Evolutionary conservation across 345 rosid species (phyloP), one percentile per base, ranked within the genome.

Genomic region (Lumnitzera littorea): DNA sequence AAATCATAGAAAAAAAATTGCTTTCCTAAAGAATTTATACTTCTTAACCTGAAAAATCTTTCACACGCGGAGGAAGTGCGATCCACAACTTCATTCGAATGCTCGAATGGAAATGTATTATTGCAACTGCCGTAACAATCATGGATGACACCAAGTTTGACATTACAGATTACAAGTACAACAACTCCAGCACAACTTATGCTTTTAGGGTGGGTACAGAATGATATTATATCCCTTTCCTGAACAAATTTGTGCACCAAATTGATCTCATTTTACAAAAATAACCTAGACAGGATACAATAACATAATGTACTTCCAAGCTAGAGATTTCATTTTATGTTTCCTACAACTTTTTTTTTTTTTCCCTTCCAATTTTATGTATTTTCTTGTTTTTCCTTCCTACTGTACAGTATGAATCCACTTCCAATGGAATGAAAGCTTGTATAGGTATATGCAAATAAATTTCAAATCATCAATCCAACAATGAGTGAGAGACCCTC

Each of bases 191-290:
- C 47, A 54, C 43, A 36, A 36, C 43, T 36, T 20, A 20, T 20
- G 11, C 11, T 6, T 9, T 36, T 36, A 5, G 7, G 9, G 43
- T 36, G 20, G 20, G 20, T 36, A 36, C 43, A 36, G 31, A 58
- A 67, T 66, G 58, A 72, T 61, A 58, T 73, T 67, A 67, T 50
- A 62, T 61, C 48, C 27, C 58, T 63, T 64, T 20, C 72, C 58
- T 60, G 15, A 64, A 50, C 24, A 23, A 24, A 61, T 54, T 62
- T 50, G 47, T 58, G 12, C 53, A 10, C 48, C 50, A 63, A 70
- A 73, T 63, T 69, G 72, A 71, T 56, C 72, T 46, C 63, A 63
- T 76, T 77, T 73, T 73, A 79, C 79, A 82, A 56, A 69, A 68
- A n/a, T 71, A 67, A 60, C 58, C 41, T 25, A 24, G 8, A 65